Base-by-base conservation (phyloP, 139 green algal species). In the Auxenochlorella protothecoides region DNA sequence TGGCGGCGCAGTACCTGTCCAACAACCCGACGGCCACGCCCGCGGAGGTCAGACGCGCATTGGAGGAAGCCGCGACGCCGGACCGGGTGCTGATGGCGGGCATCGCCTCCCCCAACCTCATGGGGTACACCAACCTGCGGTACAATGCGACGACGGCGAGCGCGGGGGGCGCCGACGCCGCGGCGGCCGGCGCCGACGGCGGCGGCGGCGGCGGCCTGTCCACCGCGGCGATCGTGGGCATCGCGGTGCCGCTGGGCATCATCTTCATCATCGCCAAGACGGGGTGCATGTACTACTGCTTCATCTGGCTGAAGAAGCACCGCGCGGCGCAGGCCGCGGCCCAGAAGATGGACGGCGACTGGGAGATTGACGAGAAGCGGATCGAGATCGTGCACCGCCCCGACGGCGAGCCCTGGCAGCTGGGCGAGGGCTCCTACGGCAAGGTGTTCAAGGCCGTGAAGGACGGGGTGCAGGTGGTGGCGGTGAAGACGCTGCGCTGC, bases 381-480 rank as follows among this genome's bases (percentile, higher is more conserved):
- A 69, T 73, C 62, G 8, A 65, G 62, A 6, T 68, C 7, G 55
- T 44, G 53, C 53, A 11, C 44, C 61, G 54, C 53, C 8, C 69
- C 6, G 69, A 73, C 13, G 69, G 69, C 60, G 44, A 14, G 15
- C 16, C n/a, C 5, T 65, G 44, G 27, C 59, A 64, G 68, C 60
- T 72, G n/a, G 68, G 68, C 16, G 15, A 12, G 15, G 69, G 69
- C 8, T 13, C 8, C 7, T 73, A 65, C 27, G 69, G 69, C 12
- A 15, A 5, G 51, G 75, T 77, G 6, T 77, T 71, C 55, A 62
- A 60, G 51, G 75, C 59, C 4, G 11, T 76, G n/a, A 63, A 59
- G 59, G 69, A 70, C 10, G 75, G 65, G 14, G 71, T 80, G 53
- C 75, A 76, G 62, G 63, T 64, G 8, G 74, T 79, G 27, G 75